These are phyloP conservation scores for Russula vinacea DNA, from an alignment of 768 basidiomycete species.

Conservation along the genomic window DNA sequence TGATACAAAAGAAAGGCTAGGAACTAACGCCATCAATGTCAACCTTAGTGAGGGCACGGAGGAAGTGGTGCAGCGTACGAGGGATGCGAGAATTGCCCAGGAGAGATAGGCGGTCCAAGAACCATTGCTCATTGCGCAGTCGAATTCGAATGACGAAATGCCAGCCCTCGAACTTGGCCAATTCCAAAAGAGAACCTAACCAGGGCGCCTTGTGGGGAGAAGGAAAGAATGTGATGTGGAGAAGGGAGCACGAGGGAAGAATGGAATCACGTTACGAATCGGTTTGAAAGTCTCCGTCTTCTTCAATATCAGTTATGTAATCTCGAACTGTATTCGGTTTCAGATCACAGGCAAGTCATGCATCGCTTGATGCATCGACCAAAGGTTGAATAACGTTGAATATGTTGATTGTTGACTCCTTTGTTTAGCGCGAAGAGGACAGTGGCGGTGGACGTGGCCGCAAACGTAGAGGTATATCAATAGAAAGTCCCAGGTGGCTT, in stretches of 20 bases:
- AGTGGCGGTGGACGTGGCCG: too few species aligned
- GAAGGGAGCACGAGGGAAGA: neutral
- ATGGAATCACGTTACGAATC: neutral
- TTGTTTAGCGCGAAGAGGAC: too few species aligned
- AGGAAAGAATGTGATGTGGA: neutral
- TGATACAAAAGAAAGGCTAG: constrained; percentile 64
- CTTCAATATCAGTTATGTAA: too few species aligned
- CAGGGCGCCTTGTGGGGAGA: neutral
- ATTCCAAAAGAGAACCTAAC: neutral
- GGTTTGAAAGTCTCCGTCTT: neutral
- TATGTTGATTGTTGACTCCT: too few species aligned
- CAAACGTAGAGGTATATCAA: too few species aligned
- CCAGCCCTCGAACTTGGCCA: neutral
- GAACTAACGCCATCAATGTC: constrained; percentile 46
- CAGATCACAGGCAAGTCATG: too few species aligned
- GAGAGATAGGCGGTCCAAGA: constrained; percentile 72
- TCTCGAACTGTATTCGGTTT: too few species aligned
- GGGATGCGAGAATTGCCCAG: constrained; percentile 58
- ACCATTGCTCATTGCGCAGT: constrained; percentile 58
- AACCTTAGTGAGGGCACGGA: neutral
- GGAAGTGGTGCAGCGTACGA: constrained; percentile 18
- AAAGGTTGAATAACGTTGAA: too few species aligned
- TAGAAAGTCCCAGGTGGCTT: too few species aligned
- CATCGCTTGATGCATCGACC: too few species aligned
- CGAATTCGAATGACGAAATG: neutral